Conservation (phyloP, 768 basidiomycete genomes). For the Boletales sp. region DNA sequence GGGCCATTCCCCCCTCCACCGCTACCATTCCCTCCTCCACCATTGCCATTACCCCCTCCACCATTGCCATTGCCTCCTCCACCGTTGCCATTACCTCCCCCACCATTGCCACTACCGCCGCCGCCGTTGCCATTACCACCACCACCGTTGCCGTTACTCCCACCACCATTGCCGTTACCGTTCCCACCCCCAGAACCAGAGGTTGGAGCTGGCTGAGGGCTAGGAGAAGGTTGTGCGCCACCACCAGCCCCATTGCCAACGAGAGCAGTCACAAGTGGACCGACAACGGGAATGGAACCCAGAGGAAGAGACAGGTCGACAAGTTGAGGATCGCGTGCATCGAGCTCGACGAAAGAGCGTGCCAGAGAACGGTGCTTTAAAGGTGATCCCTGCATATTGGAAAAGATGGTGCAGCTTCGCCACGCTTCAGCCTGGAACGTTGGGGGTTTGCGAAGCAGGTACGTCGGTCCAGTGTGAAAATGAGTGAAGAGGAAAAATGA, state of each 20-base stretch:
- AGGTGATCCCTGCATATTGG: slow-evolving; percentile 12
- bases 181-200: neutral
- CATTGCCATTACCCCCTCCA: too few relatives aligned
- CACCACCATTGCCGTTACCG: too few relatives aligned
- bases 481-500: slow-evolving; percentile 21
- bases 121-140: neutral
- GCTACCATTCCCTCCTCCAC: too few relatives aligned
- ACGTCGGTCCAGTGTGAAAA: slow-evolving; percentile 8
- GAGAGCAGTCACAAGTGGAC: slow-evolving; percentile 35
- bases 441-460: neutral
- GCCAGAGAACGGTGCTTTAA: slow-evolving; percentile 9
- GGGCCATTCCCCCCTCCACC: neutral
- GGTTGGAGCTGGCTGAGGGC: slow-evolving; percentile 1
- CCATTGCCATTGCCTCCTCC: neutral
- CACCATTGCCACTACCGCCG: neutral
- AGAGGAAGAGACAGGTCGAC: slow-evolving; percentile 31
- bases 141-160: too few relatives aligned
- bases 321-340: slow-evolving; percentile 38
- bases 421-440: neutral
- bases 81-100: neutral
- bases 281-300: slow-evolving; percentile 37
- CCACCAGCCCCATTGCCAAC: slow-evolving; percentile 18
- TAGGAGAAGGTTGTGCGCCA: slow-evolving; percentile 1
- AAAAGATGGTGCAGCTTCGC: slow-evolving; percentile 3
- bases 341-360: slow-evolving; percentile 16